These are phyloP conservation scores for Astragalus membranaceus DNA, from an alignment of 306 rosid genomes.

Conservation along the genomic window DNA sequence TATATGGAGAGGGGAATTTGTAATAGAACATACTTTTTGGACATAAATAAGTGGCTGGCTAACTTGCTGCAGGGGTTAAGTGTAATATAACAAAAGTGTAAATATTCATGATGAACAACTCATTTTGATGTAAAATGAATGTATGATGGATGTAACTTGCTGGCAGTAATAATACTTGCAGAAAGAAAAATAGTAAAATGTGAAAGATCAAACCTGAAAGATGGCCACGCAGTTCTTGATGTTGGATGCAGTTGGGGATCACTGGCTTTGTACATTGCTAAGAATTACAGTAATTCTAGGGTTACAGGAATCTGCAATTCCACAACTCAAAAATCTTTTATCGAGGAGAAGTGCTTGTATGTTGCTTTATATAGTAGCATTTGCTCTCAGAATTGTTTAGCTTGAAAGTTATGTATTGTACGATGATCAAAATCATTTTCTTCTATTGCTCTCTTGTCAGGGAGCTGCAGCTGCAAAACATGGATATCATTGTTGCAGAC, in stretches of 20 bases:
- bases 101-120: background rate
- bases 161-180: background rate
- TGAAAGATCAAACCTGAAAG: slow-evolving; percentile 59
- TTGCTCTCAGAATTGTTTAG: background rate
- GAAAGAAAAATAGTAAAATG: slow-evolving; percentile 17
- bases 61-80: background rate
- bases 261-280: slow-evolving; percentile 61
- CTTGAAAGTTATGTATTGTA: background rate
- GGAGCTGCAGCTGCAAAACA: slow-evolving; percentile 57
- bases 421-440: slow-evolving; percentile 15
- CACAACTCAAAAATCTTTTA: slow-evolving; percentile 60
- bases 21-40: background rate
- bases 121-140: background rate
- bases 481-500: slow-evolving; percentile 75
- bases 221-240: slow-evolving; percentile 75
- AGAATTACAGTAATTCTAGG: slow-evolving; percentile 56
- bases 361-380: background rate
- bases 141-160: background rate
- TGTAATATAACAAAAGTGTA: background rate
- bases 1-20: background rate
- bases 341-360: slow-evolving; percentile 61
- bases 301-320: slow-evolving; percentile 92
- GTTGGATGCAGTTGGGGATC: slow-evolving; percentile 99
- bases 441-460: slow-evolving; percentile 28
- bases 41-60: background rate